Percentiles rank a stretch among this genome's conserved stretches.
phyloP scores from a whole-genome alignment of 441 rosid genomes.

The Omphalea diandra region DNA sequence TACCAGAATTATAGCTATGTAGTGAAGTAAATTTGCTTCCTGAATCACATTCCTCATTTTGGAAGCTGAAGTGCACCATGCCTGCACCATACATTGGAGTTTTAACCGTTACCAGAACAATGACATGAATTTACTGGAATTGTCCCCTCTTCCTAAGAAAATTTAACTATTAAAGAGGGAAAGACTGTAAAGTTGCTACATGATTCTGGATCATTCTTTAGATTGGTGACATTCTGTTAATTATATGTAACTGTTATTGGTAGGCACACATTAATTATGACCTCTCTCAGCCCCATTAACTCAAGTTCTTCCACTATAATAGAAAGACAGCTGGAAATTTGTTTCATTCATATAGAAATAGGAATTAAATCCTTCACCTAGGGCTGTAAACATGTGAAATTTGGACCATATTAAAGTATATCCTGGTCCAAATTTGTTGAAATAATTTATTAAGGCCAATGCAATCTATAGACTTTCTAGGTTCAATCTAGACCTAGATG shows the following conservation, averaged over 20 bases:
- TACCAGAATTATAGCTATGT: neutral
- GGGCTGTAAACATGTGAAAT: neutral
- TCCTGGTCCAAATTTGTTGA: neutral
- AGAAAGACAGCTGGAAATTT: constrained; percentile 7
- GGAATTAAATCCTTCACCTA: neutral
- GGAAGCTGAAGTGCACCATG: neutral
- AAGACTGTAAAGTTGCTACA: neutral
- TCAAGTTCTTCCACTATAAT: neutral
- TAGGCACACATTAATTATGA: neutral
- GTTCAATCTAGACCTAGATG: neutral
- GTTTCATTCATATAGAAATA: neutral
- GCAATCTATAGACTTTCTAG: neutral
- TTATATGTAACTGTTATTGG: neutral
- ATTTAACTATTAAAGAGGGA: neutral
- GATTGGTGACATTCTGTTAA: neutral
- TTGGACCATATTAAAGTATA: neutral
- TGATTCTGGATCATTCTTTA: neutral
- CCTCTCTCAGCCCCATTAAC: neutral
- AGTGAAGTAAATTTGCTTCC: neutral
- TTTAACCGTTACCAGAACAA: neutral
- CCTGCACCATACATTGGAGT: neutral
- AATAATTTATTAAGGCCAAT: neutral
- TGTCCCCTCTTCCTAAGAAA: neutral
- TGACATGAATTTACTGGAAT: neutral
- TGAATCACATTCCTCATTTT: neutral